Conservation (phyloP, 2,329 filamentous ascomycete genomes). For the Apiospora saccharicola region DNA sequence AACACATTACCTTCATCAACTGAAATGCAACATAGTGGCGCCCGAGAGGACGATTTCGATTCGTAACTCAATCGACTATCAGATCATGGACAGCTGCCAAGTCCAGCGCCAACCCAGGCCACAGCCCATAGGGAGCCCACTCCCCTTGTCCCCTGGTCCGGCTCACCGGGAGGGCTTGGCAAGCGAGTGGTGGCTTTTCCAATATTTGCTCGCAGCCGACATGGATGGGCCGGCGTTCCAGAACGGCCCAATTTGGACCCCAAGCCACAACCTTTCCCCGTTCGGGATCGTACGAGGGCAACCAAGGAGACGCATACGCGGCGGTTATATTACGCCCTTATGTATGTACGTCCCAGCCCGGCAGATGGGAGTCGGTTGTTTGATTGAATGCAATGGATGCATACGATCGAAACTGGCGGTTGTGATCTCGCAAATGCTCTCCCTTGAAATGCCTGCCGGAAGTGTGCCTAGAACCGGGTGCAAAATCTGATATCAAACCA, state of each 20-base stretch:
- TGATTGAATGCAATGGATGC: not conserved
- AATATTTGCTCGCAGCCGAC: not conserved
- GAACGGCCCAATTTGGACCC: slow-evolving; percentile 3
- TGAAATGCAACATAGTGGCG: not conserved
- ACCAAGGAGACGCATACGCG: not conserved
- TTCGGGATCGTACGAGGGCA: not conserved
- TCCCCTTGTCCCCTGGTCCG: not conserved
- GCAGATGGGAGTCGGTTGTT: not conserved
- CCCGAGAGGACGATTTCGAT: not conserved
- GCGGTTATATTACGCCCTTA: not conserved
- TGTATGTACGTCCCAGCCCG: not conserved
- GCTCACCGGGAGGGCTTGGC: slow-evolving; percentile 7
- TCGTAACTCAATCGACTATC: not conserved
- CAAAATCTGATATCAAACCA: not conserved
- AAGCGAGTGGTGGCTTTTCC: not conserved
- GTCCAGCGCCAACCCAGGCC: not conserved
- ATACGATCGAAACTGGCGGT: not conserved
- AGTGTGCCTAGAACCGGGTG: too few relatives aligned
- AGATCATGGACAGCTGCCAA: not conserved
- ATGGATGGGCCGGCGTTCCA: not conserved
- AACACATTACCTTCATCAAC: not conserved
- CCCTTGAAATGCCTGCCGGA: not conserved
- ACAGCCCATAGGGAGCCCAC: not conserved
- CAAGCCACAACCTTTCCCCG: not conserved
- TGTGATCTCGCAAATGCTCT: not conserved